Evolutionary conservation across 108 stramenopile species (phyloP).

Genomic region (Nannochloropsis oceanica): DNA sequence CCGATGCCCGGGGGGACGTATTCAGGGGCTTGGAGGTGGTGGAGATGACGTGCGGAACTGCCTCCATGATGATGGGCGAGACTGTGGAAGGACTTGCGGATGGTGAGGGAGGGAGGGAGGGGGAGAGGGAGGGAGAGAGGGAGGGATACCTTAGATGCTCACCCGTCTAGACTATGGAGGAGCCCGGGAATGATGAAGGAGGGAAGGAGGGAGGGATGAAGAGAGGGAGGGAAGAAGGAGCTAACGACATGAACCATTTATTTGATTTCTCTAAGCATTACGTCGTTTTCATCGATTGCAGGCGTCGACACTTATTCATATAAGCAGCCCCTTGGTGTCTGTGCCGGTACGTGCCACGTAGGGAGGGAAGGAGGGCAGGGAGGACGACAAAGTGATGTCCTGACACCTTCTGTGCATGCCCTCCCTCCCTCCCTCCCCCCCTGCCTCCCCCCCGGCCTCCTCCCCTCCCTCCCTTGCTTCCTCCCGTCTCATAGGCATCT

Average conservation of each 20-base stretch:
- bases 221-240: neutral
- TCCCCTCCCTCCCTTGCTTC: neutral
- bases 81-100: conserved; percentile 52
- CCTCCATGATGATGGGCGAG: conserved; percentile 58
- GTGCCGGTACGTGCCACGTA: conserved; percentile 44
- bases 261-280: neutral
- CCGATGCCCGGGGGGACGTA: conserved; percentile 59
- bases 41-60: conserved; percentile 50
- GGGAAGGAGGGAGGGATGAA: neutral
- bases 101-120: neutral
- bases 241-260: neutral
- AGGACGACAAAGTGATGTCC: no score
- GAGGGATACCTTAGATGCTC: no score
- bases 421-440: neutral
- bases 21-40: conserved; percentile 89
- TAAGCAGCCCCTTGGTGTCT: conserved; percentile 79
- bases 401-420: neutral
- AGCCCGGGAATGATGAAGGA: conserved; percentile 31
- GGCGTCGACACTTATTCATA: conserved; percentile 67
- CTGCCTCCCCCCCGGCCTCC: neutral
- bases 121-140: neutral
- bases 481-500: conserved; percentile 10
- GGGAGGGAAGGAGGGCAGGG: neutral
- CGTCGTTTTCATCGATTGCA: neutral
- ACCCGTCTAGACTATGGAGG: conserved; percentile 59